A percentile compares a stretch with the other conserved stretches of the same genome.
phyloP scores from a whole-genome alignment of 495 filamentous ascomycete genomes.

The Monascus purpureus region DNA sequence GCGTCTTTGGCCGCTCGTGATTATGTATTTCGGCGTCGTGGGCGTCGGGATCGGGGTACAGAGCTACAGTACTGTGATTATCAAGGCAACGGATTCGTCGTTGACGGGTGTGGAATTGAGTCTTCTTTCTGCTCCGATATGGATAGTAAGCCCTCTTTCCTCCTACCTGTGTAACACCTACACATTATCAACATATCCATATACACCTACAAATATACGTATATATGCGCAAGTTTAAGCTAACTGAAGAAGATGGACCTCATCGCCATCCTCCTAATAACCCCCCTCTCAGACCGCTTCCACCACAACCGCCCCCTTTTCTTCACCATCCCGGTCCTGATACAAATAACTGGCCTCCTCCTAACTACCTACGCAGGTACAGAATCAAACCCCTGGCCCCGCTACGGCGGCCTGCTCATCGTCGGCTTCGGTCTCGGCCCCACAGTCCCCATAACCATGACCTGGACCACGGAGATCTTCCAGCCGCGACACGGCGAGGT shows the following conservation, averaged over 20 bases:
- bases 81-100: constrained; percentile 56
- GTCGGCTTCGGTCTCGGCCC: constrained; percentile 86
- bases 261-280: constrained; percentile 73
- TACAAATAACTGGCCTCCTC: constrained; percentile 75
- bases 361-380: constrained; percentile 61
- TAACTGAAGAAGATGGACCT: constrained; percentile 65
- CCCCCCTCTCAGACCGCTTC: constrained; percentile 77
- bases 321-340: constrained; percentile 56
- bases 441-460: constrained; percentile 83
- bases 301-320: constrained; percentile 72
- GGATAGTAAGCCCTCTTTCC: constrained; percentile 48
- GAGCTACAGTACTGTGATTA: constrained; percentile 75
- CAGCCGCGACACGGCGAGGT: constrained; percentile 71
- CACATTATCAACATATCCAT: no score
- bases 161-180: no score
- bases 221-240: no score
- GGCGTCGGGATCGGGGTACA: constrained; percentile 84
- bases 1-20: constrained; percentile 67
- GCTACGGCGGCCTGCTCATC: constrained; percentile 79
- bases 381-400: constrained; percentile 56
- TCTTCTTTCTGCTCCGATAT: constrained; percentile 77
- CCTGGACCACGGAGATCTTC: constrained; percentile 30
- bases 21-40: constrained; percentile 94
- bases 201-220: no score
- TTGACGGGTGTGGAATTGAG: constrained; percentile 65